Base-by-base conservation (phyloP, 176 grass and related monocot species). In the Oryza glaberrima region DNA sequence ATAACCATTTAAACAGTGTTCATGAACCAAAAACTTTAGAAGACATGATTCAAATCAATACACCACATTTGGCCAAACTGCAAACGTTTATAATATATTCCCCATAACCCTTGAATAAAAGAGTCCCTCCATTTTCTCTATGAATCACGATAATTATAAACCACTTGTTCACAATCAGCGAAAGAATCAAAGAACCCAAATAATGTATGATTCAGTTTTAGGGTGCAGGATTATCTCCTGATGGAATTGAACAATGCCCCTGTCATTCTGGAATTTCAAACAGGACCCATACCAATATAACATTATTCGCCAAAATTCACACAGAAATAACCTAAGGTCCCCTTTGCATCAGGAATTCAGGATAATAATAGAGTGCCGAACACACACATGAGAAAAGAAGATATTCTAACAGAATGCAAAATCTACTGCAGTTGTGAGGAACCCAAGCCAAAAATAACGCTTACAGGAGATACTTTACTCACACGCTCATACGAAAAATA, bases 151-250 rank as follows among this genome's bases (percentile, higher is more conserved):
- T 1, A 32, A 81, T 20, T 61, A 6, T 28, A 68, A 61, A 80
- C 19, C 34, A 35, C 1, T 6, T 69, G 10, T 47, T 41, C 2
- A 4, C 12, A 20, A 58, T 34, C 0, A 0, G 52, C 15, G 56
- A 85, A 78, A 67, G 8, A 84, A 68, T 69, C 32, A 19, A 75
- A 47, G n/a, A 68, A 69, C 76, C 34, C 9, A 16, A 77, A 51
- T 70, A 81, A 70, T 81, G 64, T 32, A n/a, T 1, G 0, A 4
- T n/a, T 11, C 12, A 23, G 1, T 70, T 54, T 9, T 17, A 19
- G 58, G n/a, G 35, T 36, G 35, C 35, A 36, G 35, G 35, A 36
- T 36, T 36, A 36, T 36, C 35, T 36, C n/a, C 58, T 63, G 6
- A 4, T 0, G 36, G 14, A 60, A 82, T 60, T 30, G 48, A 30